A percentile compares a stretch with the other conserved stretches of the same genome.
Evolutionary conservation across 345 rosid species (phyloP).

Genomic region (Hirschfeldia incana): DNA sequence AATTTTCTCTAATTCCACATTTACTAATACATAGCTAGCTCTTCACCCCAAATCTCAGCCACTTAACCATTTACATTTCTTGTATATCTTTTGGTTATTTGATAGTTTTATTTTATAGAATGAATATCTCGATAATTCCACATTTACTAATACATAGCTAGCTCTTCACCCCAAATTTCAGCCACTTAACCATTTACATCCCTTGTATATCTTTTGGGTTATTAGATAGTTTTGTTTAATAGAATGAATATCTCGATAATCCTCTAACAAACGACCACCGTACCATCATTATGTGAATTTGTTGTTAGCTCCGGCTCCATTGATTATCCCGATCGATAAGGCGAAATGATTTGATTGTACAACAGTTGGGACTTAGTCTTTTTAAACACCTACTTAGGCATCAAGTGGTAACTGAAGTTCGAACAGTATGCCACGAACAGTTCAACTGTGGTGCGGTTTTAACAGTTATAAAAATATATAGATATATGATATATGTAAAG

Average conservation of each 20-base stretch:
- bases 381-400: neutral
- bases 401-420: too few relatives aligned
- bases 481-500: too few relatives aligned
- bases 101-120: neutral
- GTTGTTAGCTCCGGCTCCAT: slow-evolving; percentile 14
- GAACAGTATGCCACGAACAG: too few relatives aligned
- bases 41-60: neutral
- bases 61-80: neutral
- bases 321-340: slow-evolving; percentile 11
- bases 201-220: neutral
- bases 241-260: slow-evolving; percentile 6
- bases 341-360: slow-evolving; percentile 29
- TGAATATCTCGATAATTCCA: slow-evolving; percentile 4
- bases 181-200: neutral
- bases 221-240: neutral
- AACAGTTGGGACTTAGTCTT: neutral
- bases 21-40: neutral
- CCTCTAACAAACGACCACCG: slow-evolving; percentile 33
- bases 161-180: neutral
- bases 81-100: neutral
- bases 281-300: slow-evolving; percentile 28
- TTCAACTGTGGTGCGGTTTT: too few relatives aligned
- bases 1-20: neutral
- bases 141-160: too few relatives aligned
- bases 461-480: too few relatives aligned